Base-by-base conservation (phyloP, 805 yeast genomes). In the Lachancea fermentati region DNA sequence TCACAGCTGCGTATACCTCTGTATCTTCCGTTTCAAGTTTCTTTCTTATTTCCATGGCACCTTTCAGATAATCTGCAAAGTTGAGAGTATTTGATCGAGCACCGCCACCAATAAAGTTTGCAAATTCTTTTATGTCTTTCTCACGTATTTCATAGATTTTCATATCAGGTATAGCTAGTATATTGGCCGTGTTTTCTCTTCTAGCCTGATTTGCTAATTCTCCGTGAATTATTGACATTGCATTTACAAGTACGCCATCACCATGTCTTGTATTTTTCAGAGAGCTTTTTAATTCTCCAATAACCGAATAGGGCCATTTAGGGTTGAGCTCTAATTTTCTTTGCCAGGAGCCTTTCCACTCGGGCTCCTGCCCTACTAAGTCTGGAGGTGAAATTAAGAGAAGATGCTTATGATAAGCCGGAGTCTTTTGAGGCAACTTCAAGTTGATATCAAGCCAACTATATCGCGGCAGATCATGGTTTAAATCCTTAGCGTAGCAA, bases 371-470 rank as follows among this genome's bases (percentile, higher is more conserved):
- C 11, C 34, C 40, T 13, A 36, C 34, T 11, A 41, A 32, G n/a
- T 49, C 43, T 8, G 41, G 37, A 7, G 51, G 49, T 2, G 57
- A 49, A 14, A 57, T 29, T 12, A 57, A 39, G 30, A 55, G 26
- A 13, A 54, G 43, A 32, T 58, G 63, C 39, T 48, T 54, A 18
- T 49, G 48, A 26, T 51, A 57, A 2, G 24, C 36, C 1, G 62
- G 63, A 16, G 39, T 39, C 25, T 37, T 43, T 1, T 34, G 37
- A 7, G 59, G 55, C 16, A 56, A 31, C 32, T 40, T 28, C 3
- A 43, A 30, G 12, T 37, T 18, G 4, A 22, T 24, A 24, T 52
- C 52, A 13, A 57, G 33, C 17, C 43, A 40, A 3, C 19, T 33
- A n/a, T 42, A 43, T 6, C 30, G 6, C 6, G 48, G 48, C 30